These are phyloP conservation scores for Heliamphora exappendiculata DNA, from an alignment of 148 eudicot species.

Conservation along the genomic window DNA sequence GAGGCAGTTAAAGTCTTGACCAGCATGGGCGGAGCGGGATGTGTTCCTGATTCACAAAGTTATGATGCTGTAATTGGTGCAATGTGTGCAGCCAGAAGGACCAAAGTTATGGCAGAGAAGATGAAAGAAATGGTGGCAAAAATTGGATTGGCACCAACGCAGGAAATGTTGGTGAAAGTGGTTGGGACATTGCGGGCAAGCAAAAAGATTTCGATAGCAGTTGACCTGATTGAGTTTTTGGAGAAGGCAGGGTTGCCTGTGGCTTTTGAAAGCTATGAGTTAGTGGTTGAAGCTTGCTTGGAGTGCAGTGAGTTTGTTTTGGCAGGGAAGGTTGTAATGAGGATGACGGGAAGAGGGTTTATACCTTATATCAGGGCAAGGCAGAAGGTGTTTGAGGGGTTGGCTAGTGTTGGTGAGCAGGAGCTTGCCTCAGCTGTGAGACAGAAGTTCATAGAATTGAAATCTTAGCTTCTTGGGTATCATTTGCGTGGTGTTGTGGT, in stretches of 20 bases:
- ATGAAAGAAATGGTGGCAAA: constrained; percentile 59
- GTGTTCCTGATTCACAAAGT: constrained; percentile 67
- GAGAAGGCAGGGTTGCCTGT: constrained; percentile 36
- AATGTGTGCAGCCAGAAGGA: constrained; percentile 47
- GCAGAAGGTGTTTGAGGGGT: constrained; percentile 68
- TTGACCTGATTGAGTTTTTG: constrained; percentile 60
- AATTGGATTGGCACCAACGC: constrained; percentile 50
- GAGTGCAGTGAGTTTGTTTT: constrained; percentile 50
- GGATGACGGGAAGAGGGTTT: constrained; percentile 63
- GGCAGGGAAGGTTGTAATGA: constrained; percentile 60
- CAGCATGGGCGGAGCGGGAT: constrained; percentile 52
- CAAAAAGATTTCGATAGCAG: constrained; percentile 58
- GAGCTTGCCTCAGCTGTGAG: constrained; percentile 66
- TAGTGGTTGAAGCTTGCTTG: constrained; percentile 68
- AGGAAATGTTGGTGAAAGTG: constrained; percentile 43
- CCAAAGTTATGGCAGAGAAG: constrained; percentile 25
- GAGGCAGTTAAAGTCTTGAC: constrained; percentile 59
- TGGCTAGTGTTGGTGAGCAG: constrained; percentile 60
- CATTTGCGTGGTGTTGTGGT: neutral
- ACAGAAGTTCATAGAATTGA: constrained; percentile 53
- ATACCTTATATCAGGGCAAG: constrained; percentile 70
- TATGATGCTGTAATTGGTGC: constrained; percentile 49
- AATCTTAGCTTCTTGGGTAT: constrained; percentile 41
- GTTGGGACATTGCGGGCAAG: constrained; percentile 43
- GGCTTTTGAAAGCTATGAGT: constrained; percentile 68